Percentiles rank a stretch among this genome's conserved stretches.
phyloP scores from a whole-genome alignment of 2,329 filamentous ascomycete genomes.

The Sporothrix sp. region DNA sequence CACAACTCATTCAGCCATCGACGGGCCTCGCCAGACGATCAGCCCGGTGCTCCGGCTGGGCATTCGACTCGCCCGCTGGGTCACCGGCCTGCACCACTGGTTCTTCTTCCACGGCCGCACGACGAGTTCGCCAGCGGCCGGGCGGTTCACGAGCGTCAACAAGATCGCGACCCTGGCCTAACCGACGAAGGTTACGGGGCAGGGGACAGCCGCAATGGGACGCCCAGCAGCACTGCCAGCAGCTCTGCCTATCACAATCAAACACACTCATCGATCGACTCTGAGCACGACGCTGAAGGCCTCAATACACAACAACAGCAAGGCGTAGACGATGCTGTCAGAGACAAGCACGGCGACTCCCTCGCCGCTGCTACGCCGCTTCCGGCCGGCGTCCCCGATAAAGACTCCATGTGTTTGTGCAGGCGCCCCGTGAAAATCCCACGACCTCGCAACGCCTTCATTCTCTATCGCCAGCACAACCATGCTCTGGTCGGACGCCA shows the following conservation, averaged over 20 bases:
- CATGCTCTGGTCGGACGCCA: slow-evolving; percentile 72
- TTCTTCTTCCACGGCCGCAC: not conserved
- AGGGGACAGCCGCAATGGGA: not conserved
- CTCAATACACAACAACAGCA: too few relatives aligned
- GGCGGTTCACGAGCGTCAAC: not conserved
- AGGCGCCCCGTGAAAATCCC: not conserved
- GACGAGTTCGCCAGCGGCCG: not conserved
- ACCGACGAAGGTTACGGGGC: not conserved
- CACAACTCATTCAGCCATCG: not conserved
- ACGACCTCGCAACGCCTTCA: slow-evolving; percentile 54
- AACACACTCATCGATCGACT: too few relatives aligned
- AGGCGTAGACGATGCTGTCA: too few relatives aligned
- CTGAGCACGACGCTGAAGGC: too few relatives aligned
- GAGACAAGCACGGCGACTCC: too few relatives aligned
- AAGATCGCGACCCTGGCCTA: not conserved
- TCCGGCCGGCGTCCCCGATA: too few relatives aligned
- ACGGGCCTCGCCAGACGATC: not conserved
- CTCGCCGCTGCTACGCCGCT: too few relatives aligned
- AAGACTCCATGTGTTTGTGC: not conserved
- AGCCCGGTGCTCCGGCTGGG: not conserved
- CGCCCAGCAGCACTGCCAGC: not conserved
- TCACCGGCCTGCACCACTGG: not conserved
- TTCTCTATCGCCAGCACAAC: slow-evolving; percentile 89
- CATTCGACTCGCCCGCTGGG: not conserved
- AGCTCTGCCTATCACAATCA: too few relatives aligned